A percentile compares a stretch with the other conserved stretches of the same genome.
These are phyloP conservation scores for Conidiobolus incongruus DNA, from an alignment of 371 early-diverging fungal species.

Conservation along the genomic window DNA sequence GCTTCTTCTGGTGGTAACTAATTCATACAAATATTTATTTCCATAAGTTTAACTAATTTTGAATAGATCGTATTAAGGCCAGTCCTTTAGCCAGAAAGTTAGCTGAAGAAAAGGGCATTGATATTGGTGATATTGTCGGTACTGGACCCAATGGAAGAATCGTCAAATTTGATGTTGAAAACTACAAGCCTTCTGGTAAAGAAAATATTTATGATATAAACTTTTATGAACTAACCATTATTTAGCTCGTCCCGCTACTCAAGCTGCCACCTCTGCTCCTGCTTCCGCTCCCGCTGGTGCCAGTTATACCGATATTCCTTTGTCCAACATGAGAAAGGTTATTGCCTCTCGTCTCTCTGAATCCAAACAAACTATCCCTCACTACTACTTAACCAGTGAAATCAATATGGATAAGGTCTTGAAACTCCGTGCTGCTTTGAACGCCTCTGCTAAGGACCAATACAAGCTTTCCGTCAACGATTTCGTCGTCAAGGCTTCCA, in stretches of 20 bases:
- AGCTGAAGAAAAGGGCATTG: conserved; percentile 62
- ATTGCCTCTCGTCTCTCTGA: conserved; percentile 68
- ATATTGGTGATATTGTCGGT: conserved; percentile 55
- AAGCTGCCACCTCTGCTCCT: conserved; percentile 14
- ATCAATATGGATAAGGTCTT: conserved; percentile 68
- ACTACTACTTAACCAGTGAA: conserved; percentile 87
- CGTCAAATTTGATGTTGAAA: conserved; percentile 74
- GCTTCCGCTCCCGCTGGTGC: conserved; percentile 28
- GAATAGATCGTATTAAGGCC: conserved; percentile 51
- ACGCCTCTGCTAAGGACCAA: conserved; percentile 61
- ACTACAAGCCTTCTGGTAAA: conserved; percentile 21
- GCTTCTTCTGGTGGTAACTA: conserved; percentile 17
- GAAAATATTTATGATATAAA: not conserved
- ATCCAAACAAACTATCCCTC: conserved; percentile 76
- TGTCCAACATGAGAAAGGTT: conserved; percentile 82
- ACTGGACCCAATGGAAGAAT: conserved; percentile 83
- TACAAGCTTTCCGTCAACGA: conserved; percentile 96
- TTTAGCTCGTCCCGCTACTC: conserved; percentile 13
- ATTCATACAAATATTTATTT: too few relatives aligned
- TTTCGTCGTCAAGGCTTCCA: conserved; percentile 91
- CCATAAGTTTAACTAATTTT: not conserved
- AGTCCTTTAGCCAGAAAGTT: conserved; percentile 77
- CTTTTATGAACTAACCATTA: not conserved
- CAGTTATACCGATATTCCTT: conserved; percentile 49
- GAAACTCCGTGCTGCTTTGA: conserved; percentile 72